Evolutionary conservation across 805 yeast genomes (phyloP).

Genomic region (Danielia reshetovae): DNA sequence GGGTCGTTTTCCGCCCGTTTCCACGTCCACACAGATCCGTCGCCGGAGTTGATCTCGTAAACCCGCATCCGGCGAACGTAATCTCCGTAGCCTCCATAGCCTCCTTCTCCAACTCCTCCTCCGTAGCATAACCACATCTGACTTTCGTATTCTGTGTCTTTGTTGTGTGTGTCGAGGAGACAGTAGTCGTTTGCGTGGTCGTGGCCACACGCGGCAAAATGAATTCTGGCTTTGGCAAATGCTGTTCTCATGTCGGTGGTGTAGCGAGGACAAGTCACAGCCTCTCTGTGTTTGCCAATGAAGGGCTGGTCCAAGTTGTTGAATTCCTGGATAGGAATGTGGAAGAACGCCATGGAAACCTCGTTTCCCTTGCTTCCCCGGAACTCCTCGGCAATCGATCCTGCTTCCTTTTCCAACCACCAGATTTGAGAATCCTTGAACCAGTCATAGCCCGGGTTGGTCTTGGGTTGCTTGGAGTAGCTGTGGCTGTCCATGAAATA

Average conservation of each 20-base stretch:
- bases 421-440: constrained; percentile 65
- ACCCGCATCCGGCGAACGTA: constrained; percentile 75
- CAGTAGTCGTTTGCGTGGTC: constrained; percentile 96
- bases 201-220: constrained; percentile 81
- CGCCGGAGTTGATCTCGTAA: constrained; percentile 57
- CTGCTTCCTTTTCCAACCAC: constrained; percentile 40
- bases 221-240: constrained; percentile 64
- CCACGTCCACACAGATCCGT: constrained; percentile 58
- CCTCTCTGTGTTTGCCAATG: constrained; percentile 70
- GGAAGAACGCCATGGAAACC: constrained; percentile 86
- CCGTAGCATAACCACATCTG: constrained; percentile 87
- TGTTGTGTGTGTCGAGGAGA: constrained; percentile 44
- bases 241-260: constrained; percentile 64
- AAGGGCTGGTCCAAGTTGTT: constrained; percentile 42
- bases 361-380: constrained; percentile 33
- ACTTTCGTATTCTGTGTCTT: constrained; percentile 24
- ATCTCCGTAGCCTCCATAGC: constrained; percentile 91
- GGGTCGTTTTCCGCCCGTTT: constrained; percentile 65
- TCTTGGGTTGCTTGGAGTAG: constrained; percentile 62
- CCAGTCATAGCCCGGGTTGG: constrained; percentile 81
- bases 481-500: constrained; percentile 85
- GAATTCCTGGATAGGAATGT: constrained; percentile 89
- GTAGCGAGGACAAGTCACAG: constrained; percentile 69
- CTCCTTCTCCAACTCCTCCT: constrained; percentile 93
- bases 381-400: constrained; percentile 14